These are phyloP conservation scores for Globisporangium orthogonon DNA, from an alignment of 352 stramenopile species.

Conservation along the genomic window DNA sequence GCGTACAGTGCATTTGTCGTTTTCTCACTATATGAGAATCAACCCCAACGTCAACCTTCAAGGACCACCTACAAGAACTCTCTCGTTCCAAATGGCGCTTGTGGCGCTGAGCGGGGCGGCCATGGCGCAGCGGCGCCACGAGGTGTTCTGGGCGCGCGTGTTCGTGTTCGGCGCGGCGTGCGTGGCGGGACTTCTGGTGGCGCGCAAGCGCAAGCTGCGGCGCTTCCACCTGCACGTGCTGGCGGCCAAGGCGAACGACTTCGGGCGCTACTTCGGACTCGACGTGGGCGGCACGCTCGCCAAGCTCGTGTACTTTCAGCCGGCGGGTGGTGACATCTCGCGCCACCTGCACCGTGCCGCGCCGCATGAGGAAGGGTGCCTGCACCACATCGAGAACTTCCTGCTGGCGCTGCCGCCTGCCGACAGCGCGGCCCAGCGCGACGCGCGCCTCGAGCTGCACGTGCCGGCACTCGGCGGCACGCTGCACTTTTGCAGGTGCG, in stretches of 20 bases:
- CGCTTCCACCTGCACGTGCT: conserved; percentile 69
- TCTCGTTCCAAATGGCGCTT: not conserved
- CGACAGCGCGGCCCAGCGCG: conserved; percentile 39
- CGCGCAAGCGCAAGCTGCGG: conserved; percentile 60
- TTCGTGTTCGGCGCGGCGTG: conserved; percentile 69
- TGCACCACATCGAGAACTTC: conserved; percentile 47
- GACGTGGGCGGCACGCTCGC: conserved; percentile 91
- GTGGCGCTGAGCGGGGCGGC: not conserved
- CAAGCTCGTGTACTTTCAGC: conserved; percentile 94
- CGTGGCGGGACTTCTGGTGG: conserved; percentile 58
- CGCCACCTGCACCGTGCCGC: conserved; percentile 12
- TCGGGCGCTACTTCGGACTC: conserved; percentile 80
- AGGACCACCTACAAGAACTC: too few species aligned
- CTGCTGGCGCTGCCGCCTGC: conserved; percentile 34
- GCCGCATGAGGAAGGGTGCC: conserved; percentile 31
- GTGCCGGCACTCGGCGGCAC: conserved; percentile 82
- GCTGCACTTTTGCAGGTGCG: conserved; percentile 91
- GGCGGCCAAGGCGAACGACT: conserved; percentile 59
- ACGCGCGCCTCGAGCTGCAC: conserved; percentile 57
- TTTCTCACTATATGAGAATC: too few species aligned
- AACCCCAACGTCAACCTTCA: too few species aligned
- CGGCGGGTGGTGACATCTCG: conserved; percentile 23
- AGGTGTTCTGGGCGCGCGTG: conserved; percentile 61
- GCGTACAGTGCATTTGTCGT: too few species aligned
- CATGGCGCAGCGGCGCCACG: conserved; percentile 20